Evolutionary conservation across 208 protist species (phyloP).

Genomic region (Leishmania amazonensis): DNA sequence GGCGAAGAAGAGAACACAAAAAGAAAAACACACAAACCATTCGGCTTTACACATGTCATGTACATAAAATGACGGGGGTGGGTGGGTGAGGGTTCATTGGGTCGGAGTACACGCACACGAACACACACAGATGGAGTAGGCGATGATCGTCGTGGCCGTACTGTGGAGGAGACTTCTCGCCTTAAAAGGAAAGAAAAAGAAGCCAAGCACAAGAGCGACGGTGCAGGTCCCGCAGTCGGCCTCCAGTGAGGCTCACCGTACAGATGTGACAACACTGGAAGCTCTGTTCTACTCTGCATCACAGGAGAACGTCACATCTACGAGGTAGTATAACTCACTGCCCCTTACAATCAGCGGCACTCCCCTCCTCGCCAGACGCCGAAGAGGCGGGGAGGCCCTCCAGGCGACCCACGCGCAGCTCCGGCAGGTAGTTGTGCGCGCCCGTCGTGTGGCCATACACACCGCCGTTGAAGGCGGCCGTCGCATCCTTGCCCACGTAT

Average conservation of each 20-base stretch:
- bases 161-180: not conserved
- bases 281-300: not conserved
- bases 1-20: not conserved
- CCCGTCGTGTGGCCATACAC: conserved; percentile 70
- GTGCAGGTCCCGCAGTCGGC: not conserved
- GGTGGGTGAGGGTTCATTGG: not conserved
- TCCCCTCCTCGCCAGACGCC: not conserved
- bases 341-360: not conserved
- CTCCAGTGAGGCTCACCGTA: not conserved
- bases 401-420: conserved; percentile 53
- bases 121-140: not conserved
- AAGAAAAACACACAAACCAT: not conserved
- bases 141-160: not conserved
- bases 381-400: not conserved
- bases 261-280: not conserved
- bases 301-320: not conserved
- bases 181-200: not conserved
- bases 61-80: not conserved
- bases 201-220: not conserved
- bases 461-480: conserved; percentile 62
- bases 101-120: not conserved
- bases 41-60: not conserved
- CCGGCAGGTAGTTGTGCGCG: conserved; percentile 61
- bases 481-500: conserved; percentile 82
- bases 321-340: not conserved